phyloP scores from a whole-genome alignment of 2,329 filamentous ascomycete species.

The Arachnopeziza araneosa region DNA sequence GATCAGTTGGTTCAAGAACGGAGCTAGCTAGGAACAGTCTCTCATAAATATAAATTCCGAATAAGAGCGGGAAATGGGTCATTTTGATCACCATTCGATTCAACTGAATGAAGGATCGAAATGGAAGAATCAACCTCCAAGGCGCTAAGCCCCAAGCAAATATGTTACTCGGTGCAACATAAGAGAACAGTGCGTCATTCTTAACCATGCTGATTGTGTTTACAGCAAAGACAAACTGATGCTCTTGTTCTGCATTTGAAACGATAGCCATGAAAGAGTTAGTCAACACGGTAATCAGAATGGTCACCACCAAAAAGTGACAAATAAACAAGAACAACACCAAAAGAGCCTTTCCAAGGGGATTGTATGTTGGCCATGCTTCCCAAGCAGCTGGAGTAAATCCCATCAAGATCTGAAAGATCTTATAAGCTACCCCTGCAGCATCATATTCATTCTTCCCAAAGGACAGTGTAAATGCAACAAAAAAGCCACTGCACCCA shows the following conservation, averaged over 20 bases:
- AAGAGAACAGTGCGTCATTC: constrained; percentile 93
- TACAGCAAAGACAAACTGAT: constrained; percentile 88
- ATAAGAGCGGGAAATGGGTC: constrained; percentile 83
- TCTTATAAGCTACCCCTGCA: constrained; percentile 73
- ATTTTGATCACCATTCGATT: constrained; percentile 90
- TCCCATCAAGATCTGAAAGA: constrained; percentile 93
- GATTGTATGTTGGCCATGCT: constrained; percentile 68
- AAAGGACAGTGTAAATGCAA: constrained; percentile 84
- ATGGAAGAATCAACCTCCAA: constrained; percentile 71
- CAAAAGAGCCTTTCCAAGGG: constrained; percentile 69
- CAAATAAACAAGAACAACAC: constrained; percentile 86
- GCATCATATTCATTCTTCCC: constrained; percentile 63
- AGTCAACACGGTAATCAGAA: constrained; percentile 90
- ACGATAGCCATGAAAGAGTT: constrained; percentile 96
- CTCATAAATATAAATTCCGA: constrained; percentile 84
- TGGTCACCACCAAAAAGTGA: constrained; percentile 92
- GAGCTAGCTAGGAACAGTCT: constrained; percentile 68
- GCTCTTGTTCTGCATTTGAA: constrained; percentile 88
- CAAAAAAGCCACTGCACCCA: constrained; percentile 89
- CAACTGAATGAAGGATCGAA: constrained; percentile 74
- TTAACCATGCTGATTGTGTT: constrained; percentile 98
- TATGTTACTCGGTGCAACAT: constrained; percentile 86
- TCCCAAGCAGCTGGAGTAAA: constrained; percentile 96
- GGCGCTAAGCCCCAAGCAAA: constrained; percentile 87
- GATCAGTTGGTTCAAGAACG: constrained; percentile 77